Evolutionary conservation across 2,329 filamentous ascomycete species (phyloP).

Genomic region (Colletotrichum sp.): DNA sequence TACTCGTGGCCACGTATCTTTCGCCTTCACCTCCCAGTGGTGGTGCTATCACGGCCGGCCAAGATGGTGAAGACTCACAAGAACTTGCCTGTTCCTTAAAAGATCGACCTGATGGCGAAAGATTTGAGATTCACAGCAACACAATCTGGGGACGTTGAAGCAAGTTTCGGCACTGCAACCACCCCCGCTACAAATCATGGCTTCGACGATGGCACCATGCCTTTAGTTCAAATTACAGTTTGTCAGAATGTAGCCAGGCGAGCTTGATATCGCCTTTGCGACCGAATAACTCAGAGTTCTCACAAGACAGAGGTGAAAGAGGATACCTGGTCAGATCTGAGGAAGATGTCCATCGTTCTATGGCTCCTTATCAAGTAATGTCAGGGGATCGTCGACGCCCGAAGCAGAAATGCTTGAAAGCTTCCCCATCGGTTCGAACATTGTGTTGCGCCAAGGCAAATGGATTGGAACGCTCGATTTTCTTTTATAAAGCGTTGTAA

Average conservation of each 20-base stretch:
- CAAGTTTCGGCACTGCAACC: too few species aligned
- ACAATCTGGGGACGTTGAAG: too few species aligned
- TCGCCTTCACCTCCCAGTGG: not conserved
- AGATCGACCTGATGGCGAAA: not conserved
- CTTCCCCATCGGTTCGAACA: not conserved
- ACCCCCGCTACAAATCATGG: not conserved
- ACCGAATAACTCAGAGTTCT: not conserved
- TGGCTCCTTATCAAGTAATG: not conserved
- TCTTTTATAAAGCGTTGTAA: not conserved
- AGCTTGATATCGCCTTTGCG: not conserved
- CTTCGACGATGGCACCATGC: accelerated
- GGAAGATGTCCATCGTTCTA: not conserved
- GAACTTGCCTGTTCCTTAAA: not conserved
- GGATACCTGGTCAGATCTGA: not conserved
- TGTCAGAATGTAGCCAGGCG: not conserved
- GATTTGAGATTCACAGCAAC: too few species aligned
- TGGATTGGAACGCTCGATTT: not conserved
- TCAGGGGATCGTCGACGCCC: not conserved
- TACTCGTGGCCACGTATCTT: not conserved
- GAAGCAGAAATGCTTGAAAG: not conserved
- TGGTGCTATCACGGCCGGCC: accelerated
- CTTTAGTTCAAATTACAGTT: accelerated
- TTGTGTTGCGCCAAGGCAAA: not conserved
- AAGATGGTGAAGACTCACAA: accelerated
- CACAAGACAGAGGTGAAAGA: not conserved